A percentile compares a stretch with the other conserved stretches of the same genome.
These are phyloP conservation scores for Kalaharituber pfeilii DNA, from an alignment of 2,329 filamentous ascomycete genomes.

Conservation along the genomic window DNA sequence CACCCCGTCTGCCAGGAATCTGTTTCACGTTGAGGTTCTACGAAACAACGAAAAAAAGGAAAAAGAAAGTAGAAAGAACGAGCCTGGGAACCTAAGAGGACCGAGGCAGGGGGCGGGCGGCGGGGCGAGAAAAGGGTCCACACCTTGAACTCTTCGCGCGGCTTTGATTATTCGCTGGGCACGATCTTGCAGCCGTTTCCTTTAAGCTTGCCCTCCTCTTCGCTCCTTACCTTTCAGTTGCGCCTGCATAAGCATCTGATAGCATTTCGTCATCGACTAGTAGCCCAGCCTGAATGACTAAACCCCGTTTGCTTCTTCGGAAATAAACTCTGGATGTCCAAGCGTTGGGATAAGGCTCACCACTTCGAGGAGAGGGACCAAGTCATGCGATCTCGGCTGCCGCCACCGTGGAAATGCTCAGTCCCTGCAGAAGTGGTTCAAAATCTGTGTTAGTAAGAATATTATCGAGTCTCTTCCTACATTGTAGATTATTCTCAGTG, in stretches of 20 bases:
- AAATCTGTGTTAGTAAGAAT: not conserved
- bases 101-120: no score
- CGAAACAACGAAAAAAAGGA: not conserved
- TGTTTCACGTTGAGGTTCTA: not conserved
- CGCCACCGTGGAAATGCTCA: no score
- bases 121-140: constrained; percentile 2
- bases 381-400: no score
- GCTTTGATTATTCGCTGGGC: not conserved
- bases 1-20: not conserved
- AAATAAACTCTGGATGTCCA: not conserved
- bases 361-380: no score
- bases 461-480: not conserved
- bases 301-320: not conserved
- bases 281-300: not conserved
- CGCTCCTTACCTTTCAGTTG: not conserved
- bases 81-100: not conserved
- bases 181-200: not conserved
- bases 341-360: no score
- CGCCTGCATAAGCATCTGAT: not conserved
- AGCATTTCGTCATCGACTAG: not conserved
- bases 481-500: not conserved
- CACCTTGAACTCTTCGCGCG: not conserved
- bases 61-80: not conserved
- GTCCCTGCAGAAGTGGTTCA: not conserved
- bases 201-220: not conserved